Evolutionary conservation across 352 stramenopile genomes (phyloP), one percentile per base, ranked within the genome.

Genomic region (Blastocystis sp.): DNA sequence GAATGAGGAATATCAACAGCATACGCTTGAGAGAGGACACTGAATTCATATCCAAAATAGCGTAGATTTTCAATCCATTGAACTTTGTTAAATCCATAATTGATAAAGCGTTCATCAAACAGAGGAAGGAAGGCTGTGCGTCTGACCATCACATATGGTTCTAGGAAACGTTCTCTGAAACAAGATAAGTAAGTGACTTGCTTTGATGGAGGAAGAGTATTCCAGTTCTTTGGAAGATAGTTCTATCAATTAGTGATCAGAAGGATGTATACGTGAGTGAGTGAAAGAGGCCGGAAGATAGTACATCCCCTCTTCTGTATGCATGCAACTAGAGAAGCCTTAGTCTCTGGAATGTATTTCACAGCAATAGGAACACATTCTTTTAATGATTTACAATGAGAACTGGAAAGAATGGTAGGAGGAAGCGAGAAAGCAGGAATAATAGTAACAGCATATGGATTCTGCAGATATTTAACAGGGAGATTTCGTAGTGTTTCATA

Each of bases 1-100:
- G 77, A 78, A 69, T 87, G 77, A 16, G 77, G 77, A 14, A 87
- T 87, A 43, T 87, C 77, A 29, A 87, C 49, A 51, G 77, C 77
- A 77, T 75, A 87, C 0, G 39, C 49, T 19, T 87, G 77, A 4
- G 77, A 32, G 7, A 87, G 37, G n/a, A 87, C 77, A 43, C 32
- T 39, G 35, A 87, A 87, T 29, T 87, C 65, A 24, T 56, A 87
- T 24, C 77, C 77, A 14, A 74, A 12, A 43, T 87, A 87, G 21
- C 77, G 19, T 54, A 87, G 32, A 21, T 74, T 58, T 54, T 87
- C 77, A 51, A 87, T 87, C 77, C 77, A 87, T 43, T 87, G 77
- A 57, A 87, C 77, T 24, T 87, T 87, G 49, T 87, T 87, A 29
- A 78, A 87, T 11, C 77, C 77, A 51, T 87, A 87, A 27, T 87